These are phyloP conservation scores for Curvularia sp. DNA, from an alignment of 2,329 filamentous ascomycete species.

Conservation along the genomic window DNA sequence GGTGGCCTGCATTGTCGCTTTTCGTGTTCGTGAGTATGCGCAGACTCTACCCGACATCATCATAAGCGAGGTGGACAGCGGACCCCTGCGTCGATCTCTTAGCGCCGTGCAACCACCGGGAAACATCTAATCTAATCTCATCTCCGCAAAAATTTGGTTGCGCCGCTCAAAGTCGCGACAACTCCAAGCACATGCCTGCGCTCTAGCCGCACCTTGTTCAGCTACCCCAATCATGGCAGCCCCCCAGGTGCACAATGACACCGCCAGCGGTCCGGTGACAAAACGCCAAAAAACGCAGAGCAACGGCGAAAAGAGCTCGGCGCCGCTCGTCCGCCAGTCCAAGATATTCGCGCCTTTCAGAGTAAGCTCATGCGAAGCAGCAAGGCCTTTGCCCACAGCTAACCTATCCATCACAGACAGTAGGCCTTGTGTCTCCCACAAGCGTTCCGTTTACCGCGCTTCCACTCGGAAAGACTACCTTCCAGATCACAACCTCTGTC, in stretches of 20 bases:
- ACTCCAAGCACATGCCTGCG: conserved; percentile 17
- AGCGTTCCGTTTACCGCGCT: conserved; percentile 87
- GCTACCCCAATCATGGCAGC: conserved; percentile 55
- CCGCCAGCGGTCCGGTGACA: conserved; percentile 60
- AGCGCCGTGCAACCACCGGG: conserved; percentile 17
- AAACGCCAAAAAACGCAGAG: conserved; percentile 66
- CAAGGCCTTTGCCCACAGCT: conserved; percentile 10
- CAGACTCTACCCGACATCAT: neutral
- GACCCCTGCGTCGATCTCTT: conserved; percentile 35
- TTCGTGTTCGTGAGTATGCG: neutral
- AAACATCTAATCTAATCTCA: conserved; percentile 37
- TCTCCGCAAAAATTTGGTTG: conserved; percentile 29
- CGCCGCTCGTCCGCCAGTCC: conserved; percentile 61
- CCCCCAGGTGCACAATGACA: conserved; percentile 56
- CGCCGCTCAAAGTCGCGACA: conserved; percentile 11
- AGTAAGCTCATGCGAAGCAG: conserved; percentile 61
- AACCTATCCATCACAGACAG: conserved; percentile 65
- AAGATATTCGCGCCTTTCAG: conserved; percentile 93
- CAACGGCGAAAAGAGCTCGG: conserved; percentile 50
- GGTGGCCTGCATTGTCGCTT: neutral
- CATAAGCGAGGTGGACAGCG: conserved; percentile 2
- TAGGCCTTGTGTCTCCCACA: conserved; percentile 92
- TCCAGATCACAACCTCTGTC: conserved; percentile 95
- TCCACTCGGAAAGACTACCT: conserved; percentile 90
- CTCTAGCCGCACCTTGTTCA: conserved; percentile 2